Base-by-base conservation (phyloP, 2,329 filamentous ascomycete species). In the Cordyceps militaris region DNA sequence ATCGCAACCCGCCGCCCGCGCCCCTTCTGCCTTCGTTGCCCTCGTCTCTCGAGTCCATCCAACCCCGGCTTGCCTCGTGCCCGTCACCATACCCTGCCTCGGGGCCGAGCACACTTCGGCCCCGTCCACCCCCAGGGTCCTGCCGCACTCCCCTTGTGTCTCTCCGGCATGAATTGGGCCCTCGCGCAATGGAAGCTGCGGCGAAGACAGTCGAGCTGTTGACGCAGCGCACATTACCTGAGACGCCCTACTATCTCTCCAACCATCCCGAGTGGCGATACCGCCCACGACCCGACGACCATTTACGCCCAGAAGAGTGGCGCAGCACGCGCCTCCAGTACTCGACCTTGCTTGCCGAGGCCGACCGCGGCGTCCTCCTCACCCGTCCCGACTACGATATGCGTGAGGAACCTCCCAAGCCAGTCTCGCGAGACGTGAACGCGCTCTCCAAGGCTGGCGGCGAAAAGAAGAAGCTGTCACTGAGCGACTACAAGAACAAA, bases 401-500 rank as follows among this genome's bases (percentile, higher is more conserved):
- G 67, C 75, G 78, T 66, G 77, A 81, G 63, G 79, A 81, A 60
- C 72, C 75, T 23, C 71, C 73, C 11, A 74, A 73, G 40, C 69
- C 71, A 58, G 63, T 68, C 44, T 68, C 71, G 57, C 68, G 67
- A 60, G 69, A 73, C 60, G 67, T 65, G 63, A 67, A 38, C 13
- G n/a, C 72, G 60, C 73, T 79, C 59, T 63, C 74, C 55, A 70
- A 74, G 62, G 69, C 69, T 52, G 73, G 69, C 61, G 68, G 68
- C 60, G 74, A 78, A 65, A 82, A 77, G 68, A 82, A 81, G 71
- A 82, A 83, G 67, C 66, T 84, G 62, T 82, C 80, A 14, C 69
- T 84, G 60, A 81, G 78, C 68, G 81, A 84, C 66, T 84, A 83
- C 63, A 80, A 80, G 69, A 83, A 80, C 61, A 79, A 79, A 67